Conservation (phyloP, 345 rosid genomes). For the Euclidium syriacum region DNA sequence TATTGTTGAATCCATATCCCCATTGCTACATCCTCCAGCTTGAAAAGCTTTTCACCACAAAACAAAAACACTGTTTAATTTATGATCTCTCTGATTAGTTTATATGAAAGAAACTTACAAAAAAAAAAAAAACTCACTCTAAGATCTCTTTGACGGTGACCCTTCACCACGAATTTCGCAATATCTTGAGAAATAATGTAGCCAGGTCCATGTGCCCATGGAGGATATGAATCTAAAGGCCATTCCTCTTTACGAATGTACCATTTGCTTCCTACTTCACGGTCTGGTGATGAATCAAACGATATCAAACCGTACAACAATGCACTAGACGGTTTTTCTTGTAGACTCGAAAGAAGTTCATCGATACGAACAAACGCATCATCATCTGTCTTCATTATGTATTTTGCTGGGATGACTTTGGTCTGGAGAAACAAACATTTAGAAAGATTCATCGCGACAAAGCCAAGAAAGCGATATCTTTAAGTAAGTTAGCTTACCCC, state of each 20-base stretch:
- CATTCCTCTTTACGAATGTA: slow-evolving; percentile 76
- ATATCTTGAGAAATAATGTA: slow-evolving; percentile 70
- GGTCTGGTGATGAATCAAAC: slow-evolving; percentile 66
- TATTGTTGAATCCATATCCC: slow-evolving; percentile 86
- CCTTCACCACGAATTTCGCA: slow-evolving; percentile 65
- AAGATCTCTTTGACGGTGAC: slow-evolving; percentile 64
- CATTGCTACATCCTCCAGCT: slow-evolving; percentile 91
- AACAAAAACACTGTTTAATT: neutral
- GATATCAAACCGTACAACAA: slow-evolving; percentile 73
- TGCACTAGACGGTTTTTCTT: slow-evolving; percentile 50
- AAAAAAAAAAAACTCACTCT: slow-evolving; percentile 36
- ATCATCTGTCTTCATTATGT: slow-evolving; percentile 91
- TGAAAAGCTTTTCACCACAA: slow-evolving; percentile 57
- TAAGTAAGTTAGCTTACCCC: slow-evolving; percentile 50
- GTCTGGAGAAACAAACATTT: slow-evolving; percentile 42
- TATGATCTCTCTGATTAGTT: neutral
- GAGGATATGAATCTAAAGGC: slow-evolving; percentile 69
- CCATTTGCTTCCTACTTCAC: slow-evolving; percentile 83
- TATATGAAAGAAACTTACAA: neutral
- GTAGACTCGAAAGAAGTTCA: slow-evolving; percentile 59
- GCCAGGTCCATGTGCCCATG: slow-evolving; percentile 99
- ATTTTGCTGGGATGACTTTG: slow-evolving; percentile 70
- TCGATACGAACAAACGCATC: slow-evolving; percentile 89
- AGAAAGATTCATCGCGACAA: neutral
- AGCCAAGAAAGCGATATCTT: neutral